Conservation (phyloP, 495 filamentous ascomycete species). For the Penicillium canariense region DNA sequence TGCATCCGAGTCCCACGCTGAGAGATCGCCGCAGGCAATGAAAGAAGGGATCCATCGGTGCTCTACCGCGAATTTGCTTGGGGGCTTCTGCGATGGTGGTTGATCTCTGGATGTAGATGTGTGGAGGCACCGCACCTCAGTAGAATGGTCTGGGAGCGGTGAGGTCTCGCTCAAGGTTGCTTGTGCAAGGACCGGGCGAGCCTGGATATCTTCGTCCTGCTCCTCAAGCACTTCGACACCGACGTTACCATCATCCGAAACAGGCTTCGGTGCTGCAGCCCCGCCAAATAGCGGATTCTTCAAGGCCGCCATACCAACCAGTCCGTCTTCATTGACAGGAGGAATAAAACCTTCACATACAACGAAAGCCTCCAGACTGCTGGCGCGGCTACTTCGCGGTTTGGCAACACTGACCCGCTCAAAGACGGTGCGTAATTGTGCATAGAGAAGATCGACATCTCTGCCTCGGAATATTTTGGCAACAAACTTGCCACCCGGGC, state of each 20-base stretch:
- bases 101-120: conserved; percentile 22
- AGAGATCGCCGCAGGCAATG: conserved; percentile 94
- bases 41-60: conserved; percentile 87
- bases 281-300: conserved; percentile 47
- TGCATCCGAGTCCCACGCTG: conserved; percentile 90
- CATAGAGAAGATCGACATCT: conserved; percentile 88
- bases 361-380: conserved; percentile 93
- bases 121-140: conserved; percentile 31
- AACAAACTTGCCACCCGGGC: conserved; percentile 91
- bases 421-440: conserved; percentile 89
- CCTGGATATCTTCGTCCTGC: conserved; percentile 38
- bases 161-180: not conserved
- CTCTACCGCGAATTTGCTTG: conserved; percentile 36
- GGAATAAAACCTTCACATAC: conserved; percentile 86
- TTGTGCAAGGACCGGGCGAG: conserved; percentile 17
- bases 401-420: conserved; percentile 86
- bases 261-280: conserved; percentile 29
- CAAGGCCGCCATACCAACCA: conserved; percentile 41
- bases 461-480: conserved; percentile 96
- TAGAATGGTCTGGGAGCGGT: conserved; percentile 14
- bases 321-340: conserved; percentile 32
- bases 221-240: conserved; percentile 58
- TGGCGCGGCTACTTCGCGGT: conserved; percentile 86
- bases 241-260: conserved; percentile 57
- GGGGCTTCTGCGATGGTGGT: conserved; percentile 24